These are phyloP conservation scores for Penicillium sp. DNA, from an alignment of 2,329 filamentous ascomycete species.

Conservation along the genomic window DNA sequence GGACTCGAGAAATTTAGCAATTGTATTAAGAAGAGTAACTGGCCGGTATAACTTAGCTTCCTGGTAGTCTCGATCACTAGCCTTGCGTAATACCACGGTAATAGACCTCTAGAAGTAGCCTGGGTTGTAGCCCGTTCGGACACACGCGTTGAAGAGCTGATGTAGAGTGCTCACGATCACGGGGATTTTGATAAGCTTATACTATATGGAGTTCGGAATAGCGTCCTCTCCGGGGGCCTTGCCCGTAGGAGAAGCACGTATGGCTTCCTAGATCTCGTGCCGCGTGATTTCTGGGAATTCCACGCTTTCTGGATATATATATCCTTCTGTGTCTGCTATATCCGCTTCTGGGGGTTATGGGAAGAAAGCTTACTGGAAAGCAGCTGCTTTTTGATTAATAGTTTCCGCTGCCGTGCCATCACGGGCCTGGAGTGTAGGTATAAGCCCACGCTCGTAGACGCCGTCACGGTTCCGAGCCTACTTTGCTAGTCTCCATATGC, in stretches of 20 bases:
- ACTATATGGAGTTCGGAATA: not conserved
- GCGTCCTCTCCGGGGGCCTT: not conserved
- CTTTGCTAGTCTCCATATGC: not conserved
- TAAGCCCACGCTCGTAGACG: not conserved
- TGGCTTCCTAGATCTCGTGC: not conserved
- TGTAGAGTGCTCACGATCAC: not conserved
- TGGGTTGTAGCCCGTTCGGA: not conserved
- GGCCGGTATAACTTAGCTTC: conserved; percentile 12
- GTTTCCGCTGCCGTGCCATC: not conserved
- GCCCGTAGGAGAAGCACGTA: not conserved
- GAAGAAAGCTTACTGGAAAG: not conserved
- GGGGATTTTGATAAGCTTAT: not conserved
- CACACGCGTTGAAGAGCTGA: not conserved
- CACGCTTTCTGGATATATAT: not conserved
- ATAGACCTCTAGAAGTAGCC: not conserved
- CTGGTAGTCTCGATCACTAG: conserved; percentile 4
- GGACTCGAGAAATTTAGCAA: conserved; percentile 14
- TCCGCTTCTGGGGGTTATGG: not conserved
- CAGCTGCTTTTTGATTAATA: not conserved
- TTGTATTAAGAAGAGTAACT: conserved; percentile 12
- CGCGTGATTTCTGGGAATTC: not conserved
- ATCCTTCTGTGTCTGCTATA: not conserved
- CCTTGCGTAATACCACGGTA: not conserved
- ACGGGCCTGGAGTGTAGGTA: not conserved
- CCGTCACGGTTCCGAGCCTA: not conserved